Base-by-base conservation (phyloP, 2,329 filamentous ascomycete genomes). In the Colletotrichum tropicicola region DNA sequence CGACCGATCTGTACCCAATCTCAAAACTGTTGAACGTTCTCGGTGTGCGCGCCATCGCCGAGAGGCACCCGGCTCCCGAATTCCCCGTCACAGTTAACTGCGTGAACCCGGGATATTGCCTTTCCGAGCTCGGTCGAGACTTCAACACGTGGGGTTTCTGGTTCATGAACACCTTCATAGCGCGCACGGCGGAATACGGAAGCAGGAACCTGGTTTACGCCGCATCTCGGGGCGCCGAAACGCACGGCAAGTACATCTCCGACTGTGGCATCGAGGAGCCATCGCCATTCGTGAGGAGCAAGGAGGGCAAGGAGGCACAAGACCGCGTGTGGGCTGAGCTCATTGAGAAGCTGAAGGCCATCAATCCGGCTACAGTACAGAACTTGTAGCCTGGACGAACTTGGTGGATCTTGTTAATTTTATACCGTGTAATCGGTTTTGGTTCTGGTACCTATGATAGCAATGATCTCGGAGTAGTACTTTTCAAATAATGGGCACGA, bases 101-200 rank as follows among this genome's bases (percentile, higher is more conserved):
- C 65, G 65, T 85, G 19, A 85, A 85, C 59, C 86, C 86, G 0
- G 85, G 85, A 1, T 74, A 84, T 28, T 88, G 85, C 70, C 77
- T 84, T 41, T 82, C 82, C 1, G 74, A 80, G 23, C 74, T 88
- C 1, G 69, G 68, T 6, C 76, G 84, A 2, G 79, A 85, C 0
- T 25, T 53, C 0, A 57, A 35, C 15, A 56, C 54, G 2, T 68
- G 62, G 61, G 12, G 12, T 2, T 49, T 71, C 9, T 64, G 39
- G 48, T 58, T 77, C 9, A 32, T 82, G 35, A 73, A 76, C 23
- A 54, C 75, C 10, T 6, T 80, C 19, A 54, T 82, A 35, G 83
- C 78, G 2, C 75, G 83, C 19, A 76, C 77, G 0, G 78, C 80
- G 0, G 85, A 87, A 72, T 76, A 78, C 3, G 84, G 85, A 2